These are phyloP conservation scores for Physcomitrellopsis africana DNA, from an alignment of 225 moss, liverwort and hornwort genomes.

Conservation along the genomic window DNA sequence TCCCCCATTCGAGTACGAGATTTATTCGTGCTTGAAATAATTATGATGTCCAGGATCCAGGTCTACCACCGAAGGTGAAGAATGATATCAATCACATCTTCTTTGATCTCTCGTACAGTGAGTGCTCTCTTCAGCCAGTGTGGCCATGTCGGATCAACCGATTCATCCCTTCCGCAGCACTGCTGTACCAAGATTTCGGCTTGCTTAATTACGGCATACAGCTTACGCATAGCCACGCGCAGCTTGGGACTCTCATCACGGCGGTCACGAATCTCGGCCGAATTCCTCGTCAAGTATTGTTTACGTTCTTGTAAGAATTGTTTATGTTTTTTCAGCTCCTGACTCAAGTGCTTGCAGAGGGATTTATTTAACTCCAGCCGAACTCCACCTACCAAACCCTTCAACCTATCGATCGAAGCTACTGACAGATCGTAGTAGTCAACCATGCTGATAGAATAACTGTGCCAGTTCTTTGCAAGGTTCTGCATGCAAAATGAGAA, in stretches of 20 bases:
- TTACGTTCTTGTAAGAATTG: too few species aligned
- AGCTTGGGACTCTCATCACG: not conserved
- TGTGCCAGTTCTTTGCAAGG: not conserved
- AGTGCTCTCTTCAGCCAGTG: constrained; percentile 17
- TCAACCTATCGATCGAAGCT: constrained; percentile 17
- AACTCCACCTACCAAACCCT: not conserved
- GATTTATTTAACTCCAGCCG: constrained; percentile 6
- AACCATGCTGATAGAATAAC: not conserved
- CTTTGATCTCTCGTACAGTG: constrained; percentile 16
- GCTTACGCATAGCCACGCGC: constrained; percentile 12
- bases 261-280: not conserved
- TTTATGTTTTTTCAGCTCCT: not conserved
- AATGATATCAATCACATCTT: constrained; percentile 27
- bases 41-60: constrained; percentile 16
- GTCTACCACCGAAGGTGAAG: constrained; percentile 37
- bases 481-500: not conserved
- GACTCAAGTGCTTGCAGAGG: constrained; percentile 6
- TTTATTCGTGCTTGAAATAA: not conserved
- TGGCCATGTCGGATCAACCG: not conserved
- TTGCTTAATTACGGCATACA: constrained; percentile 26
- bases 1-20: not conserved
- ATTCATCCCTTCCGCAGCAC: constrained; percentile 8
- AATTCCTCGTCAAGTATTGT: not conserved
- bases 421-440: constrained; percentile 28
- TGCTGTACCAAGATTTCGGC: constrained; percentile 28